These are phyloP conservation scores for Diaporthe aspalathi DNA, from an alignment of 2,329 filamentous ascomycete species.

Conservation along the genomic window DNA sequence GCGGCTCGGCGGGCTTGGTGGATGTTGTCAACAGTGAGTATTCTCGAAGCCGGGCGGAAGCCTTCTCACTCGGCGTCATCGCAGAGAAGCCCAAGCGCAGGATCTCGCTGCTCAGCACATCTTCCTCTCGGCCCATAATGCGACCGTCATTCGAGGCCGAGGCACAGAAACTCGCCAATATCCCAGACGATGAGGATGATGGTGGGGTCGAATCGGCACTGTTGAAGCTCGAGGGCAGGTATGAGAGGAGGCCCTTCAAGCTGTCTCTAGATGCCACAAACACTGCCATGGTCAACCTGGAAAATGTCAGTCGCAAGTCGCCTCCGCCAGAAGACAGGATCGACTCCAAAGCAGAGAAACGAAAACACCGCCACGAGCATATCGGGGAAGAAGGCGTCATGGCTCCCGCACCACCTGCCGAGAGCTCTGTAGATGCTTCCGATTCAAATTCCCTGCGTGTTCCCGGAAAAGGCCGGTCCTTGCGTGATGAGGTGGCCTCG, in stretches of 20 bases:
- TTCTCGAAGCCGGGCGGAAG: constrained; percentile 54
- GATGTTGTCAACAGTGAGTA: constrained; percentile 58
- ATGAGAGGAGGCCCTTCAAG: constrained; percentile 64
- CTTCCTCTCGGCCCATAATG: constrained; percentile 72
- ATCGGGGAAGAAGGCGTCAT: constrained; percentile 55
- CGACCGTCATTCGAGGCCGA: constrained; percentile 87
- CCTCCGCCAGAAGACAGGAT: constrained; percentile 34
- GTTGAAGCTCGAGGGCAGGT: constrained; percentile 90
- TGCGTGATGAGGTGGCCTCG: constrained; percentile 55
- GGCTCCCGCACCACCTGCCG: constrained; percentile 45
- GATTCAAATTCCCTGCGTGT: constrained; percentile 43
- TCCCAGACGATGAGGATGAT: constrained; percentile 87
- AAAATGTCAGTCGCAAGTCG: constrained; percentile 18
- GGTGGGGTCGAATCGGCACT: constrained; percentile 94
- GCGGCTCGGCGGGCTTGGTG: constrained; percentile 56
- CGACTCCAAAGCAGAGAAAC: constrained; percentile 53
- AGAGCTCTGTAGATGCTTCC: constrained; percentile 37
- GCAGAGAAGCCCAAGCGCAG: constrained; percentile 61
- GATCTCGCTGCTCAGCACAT: constrained; percentile 69
- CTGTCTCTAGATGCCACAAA: constrained; percentile 53
- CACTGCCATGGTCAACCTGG: constrained; percentile 2
- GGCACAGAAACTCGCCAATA: constrained; percentile 85
- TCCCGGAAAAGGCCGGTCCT: constrained; percentile 40
- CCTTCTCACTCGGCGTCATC: constrained; percentile 69
- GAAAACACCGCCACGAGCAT: constrained; percentile 59